Evolutionary conservation across 75 land plant species (phyloP), one percentile per base, ranked within the genome.

Genomic region (Selaginella moellendorffii): DNA sequence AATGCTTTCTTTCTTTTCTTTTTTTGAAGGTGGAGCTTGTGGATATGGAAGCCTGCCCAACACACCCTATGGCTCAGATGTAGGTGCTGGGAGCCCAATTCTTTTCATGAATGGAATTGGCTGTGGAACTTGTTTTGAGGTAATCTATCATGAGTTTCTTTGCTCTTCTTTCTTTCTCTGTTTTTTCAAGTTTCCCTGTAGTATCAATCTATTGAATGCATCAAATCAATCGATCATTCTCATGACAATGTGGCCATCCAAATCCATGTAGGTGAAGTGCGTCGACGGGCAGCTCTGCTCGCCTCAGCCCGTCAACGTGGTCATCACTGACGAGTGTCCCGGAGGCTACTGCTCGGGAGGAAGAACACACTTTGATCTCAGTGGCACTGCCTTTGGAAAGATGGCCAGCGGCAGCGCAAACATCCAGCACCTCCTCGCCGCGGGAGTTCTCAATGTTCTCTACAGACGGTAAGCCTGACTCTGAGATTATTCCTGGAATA

Each of bases 41-140:
- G 93, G 89, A 0, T 88, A 82, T 62, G 71, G 73, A 0, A 73
- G 21, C 31, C 89, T 88, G 28, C 65, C 25, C 2, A 51, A 70
- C 19, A 31, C 77, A 5, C 89, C 89, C 26, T 82, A 80, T 31
- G 72, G 74, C 0, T 62, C 72, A 0, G 59, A 67, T 65, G 54
- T 88, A 0, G 56, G 83, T 0, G 93, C 93, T 0, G 89, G 81
- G 30, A 76, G 79, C 30, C 80, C 81, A 1, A 61, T 71, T 28
- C 24, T 88, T 17, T 88, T 73, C 73, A 63, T 68, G 29, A 72
- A 72, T 9, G 93, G 93, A 21, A 60, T 72, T 64, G 93, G 86
- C 12, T 88, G 93, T 53, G 93, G 93, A 29, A 73, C 79, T 17
- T 88, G 93, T 65, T 88, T 78, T 62, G 68, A 88, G 84, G 93